A percentile compares a stretch with the other conserved stretches of the same genome.
phyloP scores from a whole-genome alignment of 2,329 filamentous ascomycete genomes.

The Mariannaea sp. region DNA sequence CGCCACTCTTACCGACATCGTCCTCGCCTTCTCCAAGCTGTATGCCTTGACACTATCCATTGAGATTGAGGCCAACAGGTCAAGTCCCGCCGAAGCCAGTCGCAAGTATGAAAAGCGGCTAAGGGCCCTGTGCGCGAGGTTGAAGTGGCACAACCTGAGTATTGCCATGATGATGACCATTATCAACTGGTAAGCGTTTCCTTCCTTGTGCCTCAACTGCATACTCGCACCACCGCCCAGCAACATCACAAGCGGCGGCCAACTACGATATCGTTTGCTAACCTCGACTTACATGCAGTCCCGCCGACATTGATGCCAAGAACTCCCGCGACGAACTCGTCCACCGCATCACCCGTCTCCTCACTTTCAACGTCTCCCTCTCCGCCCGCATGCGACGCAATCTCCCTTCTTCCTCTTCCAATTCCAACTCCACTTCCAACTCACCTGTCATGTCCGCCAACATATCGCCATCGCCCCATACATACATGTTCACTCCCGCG shows the following conservation, averaged over 20 bases:
- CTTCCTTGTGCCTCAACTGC: too few species aligned
- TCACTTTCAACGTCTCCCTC: conserved; percentile 43
- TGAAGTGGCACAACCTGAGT: conserved; percentile 47
- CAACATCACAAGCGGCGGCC: too few species aligned
- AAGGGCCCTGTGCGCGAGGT: conserved; percentile 39
- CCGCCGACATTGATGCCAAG: conserved; percentile 43
- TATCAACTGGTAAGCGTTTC: conserved; percentile 43
- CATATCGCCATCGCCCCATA: background rate
- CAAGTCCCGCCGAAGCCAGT: conserved; percentile 25
- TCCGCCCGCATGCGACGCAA: conserved; percentile 41
- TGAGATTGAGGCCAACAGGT: conserved; percentile 29
- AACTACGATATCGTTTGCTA: background rate
- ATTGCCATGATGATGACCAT: conserved; percentile 48
- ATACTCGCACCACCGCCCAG: background rate
- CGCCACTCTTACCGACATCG: conserved; percentile 44
- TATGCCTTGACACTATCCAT: conserved; percentile 38
- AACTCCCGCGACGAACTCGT: conserved; percentile 43
- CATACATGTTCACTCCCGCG: background rate
- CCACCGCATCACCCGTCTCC: conserved; percentile 41
- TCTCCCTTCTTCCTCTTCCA: conserved; percentile 25
- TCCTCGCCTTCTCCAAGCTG: conserved; percentile 44
- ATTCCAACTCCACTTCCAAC: too few species aligned
- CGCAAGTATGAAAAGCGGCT: conserved; percentile 37
- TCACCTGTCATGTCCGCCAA: conserved; percentile 13
- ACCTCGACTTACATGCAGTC: conserved; percentile 31